A percentile compares a stretch with the other conserved stretches of the same genome.
Evolutionary conservation across 2,329 filamentous ascomycete species (phyloP).

Genomic region (Aspergillus sp.): DNA sequence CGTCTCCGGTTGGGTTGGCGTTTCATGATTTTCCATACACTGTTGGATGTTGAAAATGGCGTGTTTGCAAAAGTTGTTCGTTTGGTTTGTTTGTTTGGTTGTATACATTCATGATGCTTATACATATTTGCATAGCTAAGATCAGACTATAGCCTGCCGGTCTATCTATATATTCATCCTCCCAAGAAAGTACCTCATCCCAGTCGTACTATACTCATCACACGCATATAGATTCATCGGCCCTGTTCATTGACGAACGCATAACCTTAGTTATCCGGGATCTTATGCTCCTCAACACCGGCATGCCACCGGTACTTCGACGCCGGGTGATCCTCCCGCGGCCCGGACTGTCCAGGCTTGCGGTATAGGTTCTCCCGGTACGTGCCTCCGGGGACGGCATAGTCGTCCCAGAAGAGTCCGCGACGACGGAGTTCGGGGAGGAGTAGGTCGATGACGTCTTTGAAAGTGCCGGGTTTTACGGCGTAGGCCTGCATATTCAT

Average conservation of each 20-base stretch:
- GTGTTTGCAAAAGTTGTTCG: not conserved
- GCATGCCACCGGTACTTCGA: slow-evolving; percentile 32
- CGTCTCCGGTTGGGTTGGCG: not conserved
- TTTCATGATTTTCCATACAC: not conserved
- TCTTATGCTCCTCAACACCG: slow-evolving; percentile 24
- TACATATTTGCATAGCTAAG: too few species aligned
- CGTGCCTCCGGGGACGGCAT: slow-evolving; percentile 29
- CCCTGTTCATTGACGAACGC: too few species aligned
- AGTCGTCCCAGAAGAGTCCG: slow-evolving; percentile 39
- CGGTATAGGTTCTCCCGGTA: slow-evolving; percentile 34
- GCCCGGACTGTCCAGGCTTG: slow-evolving; percentile 25
- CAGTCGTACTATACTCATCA: not conserved
- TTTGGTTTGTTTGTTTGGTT: not conserved
- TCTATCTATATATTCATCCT: too few species aligned
- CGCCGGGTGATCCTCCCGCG: slow-evolving; percentile 28
- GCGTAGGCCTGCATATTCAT: slow-evolving; percentile 46
- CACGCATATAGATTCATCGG: not conserved
- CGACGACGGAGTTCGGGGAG: slow-evolving; percentile 55
- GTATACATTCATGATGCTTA: not conserved
- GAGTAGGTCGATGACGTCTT: slow-evolving; percentile 58
- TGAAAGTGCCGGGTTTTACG: slow-evolving; percentile 59
- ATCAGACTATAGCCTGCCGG: too few species aligned
- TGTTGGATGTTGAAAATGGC: not conserved
- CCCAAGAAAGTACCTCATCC: not conserved
- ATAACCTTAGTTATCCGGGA: slow-evolving; percentile 18